Conservation (phyloP, 1,284 basidiomycete genomes). For the Caloboletus firmus region DNA sequence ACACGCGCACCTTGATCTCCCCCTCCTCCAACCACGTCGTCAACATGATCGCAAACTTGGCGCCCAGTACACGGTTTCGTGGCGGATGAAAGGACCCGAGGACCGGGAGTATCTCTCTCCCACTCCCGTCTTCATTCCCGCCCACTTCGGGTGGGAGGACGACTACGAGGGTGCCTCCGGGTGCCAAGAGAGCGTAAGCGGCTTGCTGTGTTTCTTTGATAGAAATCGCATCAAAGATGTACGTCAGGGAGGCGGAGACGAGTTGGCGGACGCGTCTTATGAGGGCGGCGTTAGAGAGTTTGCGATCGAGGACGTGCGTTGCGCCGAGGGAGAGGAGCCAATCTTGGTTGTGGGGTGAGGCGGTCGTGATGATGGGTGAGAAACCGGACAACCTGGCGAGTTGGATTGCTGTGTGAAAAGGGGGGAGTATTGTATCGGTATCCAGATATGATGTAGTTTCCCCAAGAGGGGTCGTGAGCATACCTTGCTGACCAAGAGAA, state of each 20-base stretch:
- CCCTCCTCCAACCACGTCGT: constrained; percentile 19
- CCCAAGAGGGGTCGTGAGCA: not conserved
- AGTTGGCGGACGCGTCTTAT: constrained; percentile 1
- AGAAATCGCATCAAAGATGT: constrained; percentile 24
- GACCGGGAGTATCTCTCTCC: constrained; percentile 4
- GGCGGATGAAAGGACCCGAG: constrained; percentile 10
- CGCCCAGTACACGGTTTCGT: constrained; percentile 4
- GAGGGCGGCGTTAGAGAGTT: constrained; percentile 8
- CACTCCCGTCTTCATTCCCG: not conserved
- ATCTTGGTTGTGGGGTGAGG: constrained; percentile 38
- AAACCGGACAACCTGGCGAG: constrained; percentile 43
- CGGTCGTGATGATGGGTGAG: constrained; percentile 41
- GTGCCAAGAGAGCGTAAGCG: constrained; percentile 9
- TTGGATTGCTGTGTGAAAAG: constrained; percentile 34
- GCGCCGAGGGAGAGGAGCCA: constrained; percentile 43
- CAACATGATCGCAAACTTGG: constrained; percentile 6
- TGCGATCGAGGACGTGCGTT: constrained; percentile 40
- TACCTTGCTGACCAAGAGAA: constrained; percentile 34
- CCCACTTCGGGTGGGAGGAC: not conserved
- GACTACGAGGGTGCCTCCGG: constrained; percentile 11
- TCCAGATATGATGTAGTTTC: not conserved
- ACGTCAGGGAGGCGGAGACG: not conserved
- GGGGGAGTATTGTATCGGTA: not conserved
- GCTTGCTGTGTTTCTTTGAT: constrained; percentile 12
- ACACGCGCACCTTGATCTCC: constrained; percentile 14